These are phyloP conservation scores for Lactarius tabidus DNA, from an alignment of 768 basidiomycete genomes.

Conservation along the genomic window DNA sequence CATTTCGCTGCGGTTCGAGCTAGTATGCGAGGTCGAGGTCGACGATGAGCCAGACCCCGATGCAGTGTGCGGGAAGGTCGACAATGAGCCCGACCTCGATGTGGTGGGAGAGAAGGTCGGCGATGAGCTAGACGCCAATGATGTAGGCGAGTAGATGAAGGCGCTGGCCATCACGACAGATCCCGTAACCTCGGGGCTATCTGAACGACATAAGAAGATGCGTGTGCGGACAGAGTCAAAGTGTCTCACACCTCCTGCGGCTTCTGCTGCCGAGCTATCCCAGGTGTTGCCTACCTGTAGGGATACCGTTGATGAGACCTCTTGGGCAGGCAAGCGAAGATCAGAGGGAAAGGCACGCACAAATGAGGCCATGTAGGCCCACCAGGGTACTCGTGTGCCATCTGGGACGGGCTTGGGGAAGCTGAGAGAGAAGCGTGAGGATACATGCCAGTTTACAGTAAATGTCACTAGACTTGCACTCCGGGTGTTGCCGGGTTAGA, in stretches of 20 bases:
- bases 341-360: conserved; percentile 28
- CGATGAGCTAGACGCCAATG: too few species aligned
- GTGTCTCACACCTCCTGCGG: not conserved
- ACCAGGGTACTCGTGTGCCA: conserved; percentile 44
- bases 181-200: conserved; percentile 7
- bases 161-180: too few species aligned
- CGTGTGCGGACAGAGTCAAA: too few species aligned
- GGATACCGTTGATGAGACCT: not conserved
- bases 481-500: not conserved
- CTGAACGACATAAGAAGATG: not conserved
- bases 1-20: conserved; percentile 48
- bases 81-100: not conserved
- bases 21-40: not conserved
- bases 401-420: conserved; percentile 35
- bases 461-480: conserved; percentile 10
- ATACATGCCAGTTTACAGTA: too few species aligned
- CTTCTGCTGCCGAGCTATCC: not conserved
- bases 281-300: conserved; percentile 7
- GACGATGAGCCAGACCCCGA: not conserved
- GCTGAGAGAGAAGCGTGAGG: not conserved
- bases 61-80: not conserved
- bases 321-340: not conserved
- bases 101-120: too few species aligned
- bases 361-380: conserved; percentile 45
- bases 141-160: too few species aligned